Evolutionary conservation across 108 stramenopile genomes (phyloP).

Genomic region (Cyclotella atomus): DNA sequence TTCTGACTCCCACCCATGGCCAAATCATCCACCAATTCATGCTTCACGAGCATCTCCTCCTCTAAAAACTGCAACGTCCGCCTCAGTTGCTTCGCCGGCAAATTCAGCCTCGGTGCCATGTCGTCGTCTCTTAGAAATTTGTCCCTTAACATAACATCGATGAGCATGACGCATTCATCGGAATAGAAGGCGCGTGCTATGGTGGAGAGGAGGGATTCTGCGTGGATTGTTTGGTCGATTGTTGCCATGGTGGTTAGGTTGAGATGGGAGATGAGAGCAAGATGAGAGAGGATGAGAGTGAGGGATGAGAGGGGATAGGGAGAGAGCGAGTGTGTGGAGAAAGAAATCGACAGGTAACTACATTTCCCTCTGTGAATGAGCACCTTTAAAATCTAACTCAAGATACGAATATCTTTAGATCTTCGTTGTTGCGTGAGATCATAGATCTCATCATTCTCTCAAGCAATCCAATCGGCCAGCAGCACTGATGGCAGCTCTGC

Average conservation of each 20-base stretch:
- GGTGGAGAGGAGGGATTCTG: conserved; percentile 84
- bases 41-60: conserved; percentile 84
- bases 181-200: conserved; percentile 92
- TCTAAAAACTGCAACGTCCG: conserved; percentile 81
- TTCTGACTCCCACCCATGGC: conserved; percentile 81
- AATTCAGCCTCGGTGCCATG: conserved; percentile 76
- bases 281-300: too few relatives aligned
- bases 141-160: conserved; percentile 89
- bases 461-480: too few relatives aligned
- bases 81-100: conserved; percentile 82
- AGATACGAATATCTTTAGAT: too few relatives aligned
- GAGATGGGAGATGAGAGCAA: background rate
- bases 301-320: too few relatives aligned
- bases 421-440: too few relatives aligned
- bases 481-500: background rate
- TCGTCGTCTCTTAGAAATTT: conserved; percentile 92
- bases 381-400: too few relatives aligned
- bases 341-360: too few relatives aligned
- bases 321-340: too few relatives aligned
- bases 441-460: too few relatives aligned
- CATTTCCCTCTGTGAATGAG: too few relatives aligned
- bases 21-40: conserved; percentile 91
- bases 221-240: conserved; percentile 33
- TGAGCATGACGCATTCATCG: conserved; percentile 82
- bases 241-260: conserved; percentile 7